Conservation (phyloP, 2,329 filamentous ascomycete species). For the Pyricularia pennisetigena region DNA sequence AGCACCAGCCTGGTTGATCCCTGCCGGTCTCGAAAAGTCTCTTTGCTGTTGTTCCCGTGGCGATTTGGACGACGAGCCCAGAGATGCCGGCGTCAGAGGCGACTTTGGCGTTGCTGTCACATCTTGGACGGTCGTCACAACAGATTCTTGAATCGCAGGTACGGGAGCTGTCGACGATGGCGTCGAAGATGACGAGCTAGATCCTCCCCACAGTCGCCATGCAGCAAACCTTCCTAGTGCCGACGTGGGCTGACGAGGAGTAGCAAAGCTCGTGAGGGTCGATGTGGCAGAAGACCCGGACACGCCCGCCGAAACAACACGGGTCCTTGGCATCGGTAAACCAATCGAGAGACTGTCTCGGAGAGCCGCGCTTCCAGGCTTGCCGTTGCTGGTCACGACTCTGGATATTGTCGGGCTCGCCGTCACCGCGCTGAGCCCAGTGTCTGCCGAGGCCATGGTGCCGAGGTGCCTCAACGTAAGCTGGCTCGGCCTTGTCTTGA, state of each 20-base stretch:
- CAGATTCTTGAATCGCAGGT: background rate
- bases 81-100: slow-evolving; percentile 7
- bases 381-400: slow-evolving; percentile 22
- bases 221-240: slow-evolving; percentile 17
- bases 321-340: slow-evolving; percentile 20
- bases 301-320: slow-evolving; percentile 13
- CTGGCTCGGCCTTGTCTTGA: slow-evolving; percentile 67
- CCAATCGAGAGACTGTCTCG: slow-evolving; percentile 40
- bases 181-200: background rate
- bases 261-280: background rate
- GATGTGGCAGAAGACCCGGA: background rate
- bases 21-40: slow-evolving; percentile 44
- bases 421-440: slow-evolving; percentile 47
- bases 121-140: background rate
- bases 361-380: slow-evolving; percentile 43
- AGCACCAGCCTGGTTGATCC: slow-evolving; percentile 69
- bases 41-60: slow-evolving; percentile 9
- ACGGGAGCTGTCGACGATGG: background rate
- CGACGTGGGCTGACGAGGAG: background rate
- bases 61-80: slow-evolving; percentile 4
- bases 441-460: slow-evolving; percentile 38
- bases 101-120: slow-evolving; percentile 17
- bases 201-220: slow-evolving; percentile 32
- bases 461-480: slow-evolving; percentile 49
- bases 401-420: slow-evolving; percentile 47